These are phyloP conservation scores for Acer yangbiense DNA, from an alignment of 345 rosid genomes.

Conservation along the genomic window DNA sequence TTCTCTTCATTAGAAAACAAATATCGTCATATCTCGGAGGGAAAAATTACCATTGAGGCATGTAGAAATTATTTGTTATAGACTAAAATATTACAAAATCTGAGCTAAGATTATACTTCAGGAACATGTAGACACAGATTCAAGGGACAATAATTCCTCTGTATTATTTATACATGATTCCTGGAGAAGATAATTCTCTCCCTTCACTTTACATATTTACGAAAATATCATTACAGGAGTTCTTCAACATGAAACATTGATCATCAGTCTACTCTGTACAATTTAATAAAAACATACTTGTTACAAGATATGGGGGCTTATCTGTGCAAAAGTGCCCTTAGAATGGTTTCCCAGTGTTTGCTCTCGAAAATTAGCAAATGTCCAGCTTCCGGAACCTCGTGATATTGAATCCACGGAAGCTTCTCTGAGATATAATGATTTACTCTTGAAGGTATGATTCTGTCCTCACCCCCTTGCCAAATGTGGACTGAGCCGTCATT, in stretches of 20 bases:
- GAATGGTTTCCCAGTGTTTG: conserved; percentile 47
- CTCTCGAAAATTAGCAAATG: conserved; percentile 54
- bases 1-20: too few species aligned
- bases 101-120: too few species aligned
- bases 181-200: not conserved
- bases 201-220: not conserved
- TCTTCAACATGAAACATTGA: not conserved
- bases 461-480: conserved; percentile 78
- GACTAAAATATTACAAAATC: too few species aligned
- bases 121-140: not conserved
- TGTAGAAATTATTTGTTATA: too few species aligned
- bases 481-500: conserved; percentile 63
- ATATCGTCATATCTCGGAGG: too few species aligned
- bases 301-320: conserved; percentile 18
- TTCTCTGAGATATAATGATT: conserved; percentile 52
- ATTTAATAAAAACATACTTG: not conserved
- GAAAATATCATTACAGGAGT: not conserved
- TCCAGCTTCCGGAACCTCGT: conserved; percentile 65
- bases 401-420: conserved; percentile 79
- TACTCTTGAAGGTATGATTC: conserved; percentile 50
- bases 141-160: not conserved
- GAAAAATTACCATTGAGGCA: too few species aligned
- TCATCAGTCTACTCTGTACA: not conserved
- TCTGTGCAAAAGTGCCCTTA: conserved; percentile 48
- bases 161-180: not conserved